A percentile compares a stretch with the other conserved stretches of the same genome.
Conservation (phyloP, 1,284 basidiomycete species). For the Ceratobasidium sp. region DNA sequence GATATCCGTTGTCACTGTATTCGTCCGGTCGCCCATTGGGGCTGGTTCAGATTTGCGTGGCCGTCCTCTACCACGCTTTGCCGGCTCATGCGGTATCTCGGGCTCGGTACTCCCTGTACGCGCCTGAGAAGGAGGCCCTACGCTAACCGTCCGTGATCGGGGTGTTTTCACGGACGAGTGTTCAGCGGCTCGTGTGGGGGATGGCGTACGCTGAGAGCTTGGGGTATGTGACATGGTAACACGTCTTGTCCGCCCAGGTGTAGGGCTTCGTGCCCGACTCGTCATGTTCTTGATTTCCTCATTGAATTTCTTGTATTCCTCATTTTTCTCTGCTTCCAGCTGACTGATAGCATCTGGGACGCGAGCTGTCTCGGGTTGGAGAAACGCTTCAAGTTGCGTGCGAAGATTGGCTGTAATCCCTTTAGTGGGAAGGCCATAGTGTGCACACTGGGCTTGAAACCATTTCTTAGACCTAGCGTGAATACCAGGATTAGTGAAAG, state of each 20-base stretch:
- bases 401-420: constrained; percentile 8
- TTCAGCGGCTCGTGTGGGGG: neutral
- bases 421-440: constrained; percentile 30
- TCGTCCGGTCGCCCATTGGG: neutral
- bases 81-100: neutral
- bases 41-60: constrained; percentile 32
- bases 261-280: constrained; percentile 28
- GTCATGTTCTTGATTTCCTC: constrained; percentile 18
- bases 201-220: neutral
- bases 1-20: neutral
- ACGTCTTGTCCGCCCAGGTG: constrained; percentile 26
- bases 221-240: constrained; percentile 25
- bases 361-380: neutral
- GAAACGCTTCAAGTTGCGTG: constrained; percentile 2
- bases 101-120: constrained; percentile 1
- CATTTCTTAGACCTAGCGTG: constrained; percentile 21
- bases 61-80: constrained; percentile 20
- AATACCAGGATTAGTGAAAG: neutral
- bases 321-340: constrained; percentile 19
- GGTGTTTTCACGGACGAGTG: neutral
- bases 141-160: constrained; percentile 14
- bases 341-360: constrained; percentile 7
- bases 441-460: constrained; percentile 31
- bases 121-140: neutral
- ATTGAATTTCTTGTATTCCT: constrained; percentile 14